phyloP scores from a whole-genome alignment of 495 filamentous ascomycete genomes.

The Parathielavia appendiculata region DNA sequence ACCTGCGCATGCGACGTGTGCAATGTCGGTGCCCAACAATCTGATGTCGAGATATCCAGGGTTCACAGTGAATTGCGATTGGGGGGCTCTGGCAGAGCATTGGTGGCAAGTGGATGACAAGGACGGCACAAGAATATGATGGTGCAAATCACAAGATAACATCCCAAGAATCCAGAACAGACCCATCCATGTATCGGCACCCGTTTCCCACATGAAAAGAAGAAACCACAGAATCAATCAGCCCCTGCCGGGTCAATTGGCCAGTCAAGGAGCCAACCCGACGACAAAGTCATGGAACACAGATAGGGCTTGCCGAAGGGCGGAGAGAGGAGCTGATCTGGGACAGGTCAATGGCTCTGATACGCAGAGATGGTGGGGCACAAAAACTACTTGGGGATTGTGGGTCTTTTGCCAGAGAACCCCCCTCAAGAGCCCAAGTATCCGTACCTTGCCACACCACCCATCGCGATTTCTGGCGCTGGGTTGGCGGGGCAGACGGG shows the following conservation, averaged over 20 bases:
- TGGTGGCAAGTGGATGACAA: slow-evolving; percentile 8
- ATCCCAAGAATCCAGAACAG: background rate
- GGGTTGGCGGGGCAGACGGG: slow-evolving; percentile 13
- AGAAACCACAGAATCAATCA: background rate
- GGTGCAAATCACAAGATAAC: background rate
- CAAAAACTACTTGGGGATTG: no score
- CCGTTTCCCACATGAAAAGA: slow-evolving; percentile 1
- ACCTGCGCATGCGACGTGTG: background rate
- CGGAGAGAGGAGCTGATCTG: slow-evolving; percentile 5
- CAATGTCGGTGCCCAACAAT: background rate
- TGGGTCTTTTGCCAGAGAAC: no score
- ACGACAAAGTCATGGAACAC: background rate
- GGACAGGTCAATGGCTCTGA: slow-evolving; percentile 3
- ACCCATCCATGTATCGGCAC: background rate
- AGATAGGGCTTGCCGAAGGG: slow-evolving; percentile 3
- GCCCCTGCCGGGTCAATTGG: slow-evolving; percentile 7
- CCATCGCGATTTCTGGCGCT: no score
- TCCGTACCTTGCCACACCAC: no score
- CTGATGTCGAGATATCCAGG: background rate
- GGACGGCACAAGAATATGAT: background rate
- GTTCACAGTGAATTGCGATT: background rate
- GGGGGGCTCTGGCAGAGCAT: background rate
- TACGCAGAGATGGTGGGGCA: slow-evolving; percentile 2
- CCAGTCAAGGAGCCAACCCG: slow-evolving; percentile 4
- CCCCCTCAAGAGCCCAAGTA: no score